A percentile compares a stretch with the other conserved stretches of the same genome.
Conservation (phyloP, 371 early-diverging fungal species). For the Funneliformis caledonium region DNA sequence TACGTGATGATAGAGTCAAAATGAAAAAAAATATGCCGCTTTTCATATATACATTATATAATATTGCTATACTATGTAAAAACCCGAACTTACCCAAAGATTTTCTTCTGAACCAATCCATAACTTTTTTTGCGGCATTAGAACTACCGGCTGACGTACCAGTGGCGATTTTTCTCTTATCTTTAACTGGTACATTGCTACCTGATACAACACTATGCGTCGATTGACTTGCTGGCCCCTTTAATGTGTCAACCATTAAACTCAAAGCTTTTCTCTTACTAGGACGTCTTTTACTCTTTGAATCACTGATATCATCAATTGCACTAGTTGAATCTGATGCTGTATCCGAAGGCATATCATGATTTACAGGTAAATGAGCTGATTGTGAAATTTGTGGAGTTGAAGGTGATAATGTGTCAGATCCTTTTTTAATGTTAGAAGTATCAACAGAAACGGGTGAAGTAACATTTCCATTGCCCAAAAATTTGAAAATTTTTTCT, state of each 20-base stretch:
- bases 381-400: not conserved
- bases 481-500: slow-evolving; percentile 14
- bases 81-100: slow-evolving; percentile 55
- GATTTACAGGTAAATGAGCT: slow-evolving; percentile 23
- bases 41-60: not conserved
- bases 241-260: slow-evolving; percentile 41
- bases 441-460: slow-evolving; percentile 1
- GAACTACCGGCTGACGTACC: slow-evolving; percentile 45
- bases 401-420: not conserved
- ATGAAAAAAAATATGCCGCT: not conserved
- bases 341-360: slow-evolving; percentile 31
- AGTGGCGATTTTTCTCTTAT: slow-evolving; percentile 43
- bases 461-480: not conserved
- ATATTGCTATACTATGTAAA: too few species aligned
- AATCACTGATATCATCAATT: slow-evolving; percentile 22
- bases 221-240: slow-evolving; percentile 41
- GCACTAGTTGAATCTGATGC: slow-evolving; percentile 24
- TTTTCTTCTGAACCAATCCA: slow-evolving; percentile 75
- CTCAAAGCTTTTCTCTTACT: slow-evolving; percentile 45
- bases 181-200: slow-evolving; percentile 49
- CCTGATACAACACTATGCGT: slow-evolving; percentile 18
- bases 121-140: slow-evolving; percentile 67
- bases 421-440: not conserved
- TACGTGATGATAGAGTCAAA: not conserved
- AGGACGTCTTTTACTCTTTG: slow-evolving; percentile 39